phyloP scores from a whole-genome alignment of 441 rosid genomes.

The Eruca vesicaria region DNA sequence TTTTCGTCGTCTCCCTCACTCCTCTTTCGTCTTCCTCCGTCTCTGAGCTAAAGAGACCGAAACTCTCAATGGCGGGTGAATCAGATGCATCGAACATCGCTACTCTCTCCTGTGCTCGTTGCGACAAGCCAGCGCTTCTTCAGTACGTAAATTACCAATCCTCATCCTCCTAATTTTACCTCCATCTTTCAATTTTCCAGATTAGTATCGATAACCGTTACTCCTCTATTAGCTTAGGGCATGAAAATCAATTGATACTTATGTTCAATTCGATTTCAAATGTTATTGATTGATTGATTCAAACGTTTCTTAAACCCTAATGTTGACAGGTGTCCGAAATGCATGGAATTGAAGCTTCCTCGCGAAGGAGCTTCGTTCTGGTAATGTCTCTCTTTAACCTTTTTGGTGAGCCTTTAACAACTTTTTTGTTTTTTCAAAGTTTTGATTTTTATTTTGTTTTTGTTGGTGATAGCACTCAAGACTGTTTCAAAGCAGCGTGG shows the following conservation, averaged over 20 bases:
- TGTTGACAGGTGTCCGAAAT: slow-evolving; percentile 81
- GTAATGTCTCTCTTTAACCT: slow-evolving; percentile 36
- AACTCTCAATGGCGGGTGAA: slow-evolving; percentile 58
- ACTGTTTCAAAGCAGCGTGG: slow-evolving; percentile 94
- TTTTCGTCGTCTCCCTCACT: background rate
- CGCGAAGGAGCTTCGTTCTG: slow-evolving; percentile 95
- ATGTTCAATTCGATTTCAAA: background rate
- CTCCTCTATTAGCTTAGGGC: background rate
- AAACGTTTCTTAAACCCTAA: background rate
- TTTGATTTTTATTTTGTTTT: background rate
- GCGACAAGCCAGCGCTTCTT: slow-evolving; percentile 81
- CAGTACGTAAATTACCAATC: slow-evolving; percentile 53
- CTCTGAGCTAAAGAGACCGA: slow-evolving; percentile 11
- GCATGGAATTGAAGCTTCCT: slow-evolving; percentile 87
- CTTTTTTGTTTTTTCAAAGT: background rate
- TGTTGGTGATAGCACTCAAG: slow-evolving; percentile 64
- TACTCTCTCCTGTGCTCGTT: slow-evolving; percentile 55
- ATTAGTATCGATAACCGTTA: background rate
- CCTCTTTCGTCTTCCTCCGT: background rate
- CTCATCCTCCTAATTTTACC: background rate
- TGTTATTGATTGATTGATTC: background rate
- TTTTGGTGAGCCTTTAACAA: background rate
- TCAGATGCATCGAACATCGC: slow-evolving; percentile 50
- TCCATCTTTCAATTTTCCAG: background rate
- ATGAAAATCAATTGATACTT: background rate